Evolutionary conservation across 805 yeast species (phyloP), one percentile per base, ranked within the genome.

Genomic region (Diddensiella santjacobensis): DNA sequence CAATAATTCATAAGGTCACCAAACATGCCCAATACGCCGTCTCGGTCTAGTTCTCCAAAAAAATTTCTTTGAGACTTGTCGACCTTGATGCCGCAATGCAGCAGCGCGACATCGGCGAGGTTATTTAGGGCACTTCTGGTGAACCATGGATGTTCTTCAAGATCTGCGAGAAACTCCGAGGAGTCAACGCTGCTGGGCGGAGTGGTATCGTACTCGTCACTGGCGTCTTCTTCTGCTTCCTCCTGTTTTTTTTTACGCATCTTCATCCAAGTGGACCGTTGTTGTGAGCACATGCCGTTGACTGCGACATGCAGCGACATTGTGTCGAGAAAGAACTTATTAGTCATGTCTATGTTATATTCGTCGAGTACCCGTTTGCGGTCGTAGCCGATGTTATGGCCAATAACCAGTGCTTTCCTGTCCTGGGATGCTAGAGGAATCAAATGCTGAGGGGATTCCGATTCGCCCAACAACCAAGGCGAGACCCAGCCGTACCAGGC

Each of bases 401-500:
- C 99, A 2, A 95, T 75, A 1, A 93, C 72, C 4, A 93, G 69
- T 54, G 80, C 82, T 4, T 75, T 72, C 5, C 60, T 39, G 2
- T 62, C 61, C 10, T 65, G 63, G 0, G 81, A 71, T 52, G 86
- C 80, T 62, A 91, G 62, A 0, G 98, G 96, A 0, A 95, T 79
- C 46, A 95, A 66, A 57, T 88, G 95, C 4, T 59, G 49, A 17
- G 68, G 59, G 2, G 64, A 57, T 3, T 71, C 68, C 2, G 80
- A 67, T 42, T 78, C 80, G 2, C 76, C 77, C 1, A 84, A 73
- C 18, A 93, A 64, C 62, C 75, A 81, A 0, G 99, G 99, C 0
- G 96, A 88, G 5, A 88, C 81, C 99, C 99, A 93, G 0, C 83
- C 81, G 61, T 90, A 93, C 96, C 97, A 89, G 0, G 96, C 95